Conservation (phyloP, 805 yeast species). For the Candida ascalaphidarum region DNA sequence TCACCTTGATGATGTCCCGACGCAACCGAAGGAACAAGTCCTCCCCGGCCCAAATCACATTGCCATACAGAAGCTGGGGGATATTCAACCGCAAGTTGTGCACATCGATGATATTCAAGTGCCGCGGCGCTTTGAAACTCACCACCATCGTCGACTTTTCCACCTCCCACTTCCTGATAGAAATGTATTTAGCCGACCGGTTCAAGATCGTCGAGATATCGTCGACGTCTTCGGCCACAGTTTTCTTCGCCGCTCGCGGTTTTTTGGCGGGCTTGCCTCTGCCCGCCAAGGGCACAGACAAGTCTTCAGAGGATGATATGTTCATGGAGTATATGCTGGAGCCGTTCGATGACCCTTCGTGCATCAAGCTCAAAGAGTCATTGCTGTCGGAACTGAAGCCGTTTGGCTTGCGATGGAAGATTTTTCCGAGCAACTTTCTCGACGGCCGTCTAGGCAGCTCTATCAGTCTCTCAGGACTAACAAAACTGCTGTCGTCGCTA, state of each 20-base stretch:
- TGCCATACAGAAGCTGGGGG: conserved; percentile 42
- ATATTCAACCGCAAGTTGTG: conserved; percentile 60
- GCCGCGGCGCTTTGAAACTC: conserved; percentile 71
- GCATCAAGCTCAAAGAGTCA: too few relatives aligned
- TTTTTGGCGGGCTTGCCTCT: background rate
- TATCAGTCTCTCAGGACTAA: too few relatives aligned
- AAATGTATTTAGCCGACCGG: conserved; percentile 34
- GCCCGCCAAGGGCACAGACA: background rate
- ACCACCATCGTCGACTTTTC: conserved; percentile 39
- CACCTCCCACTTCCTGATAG: conserved; percentile 29
- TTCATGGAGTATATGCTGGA: too few relatives aligned
- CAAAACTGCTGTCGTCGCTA: too few relatives aligned
- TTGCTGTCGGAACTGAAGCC: too few relatives aligned
- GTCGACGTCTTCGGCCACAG: conserved; percentile 12
- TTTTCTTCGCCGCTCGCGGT: conserved; percentile 2
- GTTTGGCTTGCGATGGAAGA: too few relatives aligned
- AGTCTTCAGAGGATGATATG: background rate
- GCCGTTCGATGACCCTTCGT: too few relatives aligned
- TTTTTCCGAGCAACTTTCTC: too few relatives aligned
- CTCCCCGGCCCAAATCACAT: conserved; percentile 63
- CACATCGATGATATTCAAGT: conserved; percentile 64
- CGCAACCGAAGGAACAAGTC: conserved; percentile 60
- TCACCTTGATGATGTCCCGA: conserved; percentile 50
- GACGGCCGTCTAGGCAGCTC: too few relatives aligned
- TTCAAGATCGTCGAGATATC: conserved; percentile 32